phyloP scores from a whole-genome alignment of 1,284 basidiomycete species.

The Neonothopanus nambi region DNA sequence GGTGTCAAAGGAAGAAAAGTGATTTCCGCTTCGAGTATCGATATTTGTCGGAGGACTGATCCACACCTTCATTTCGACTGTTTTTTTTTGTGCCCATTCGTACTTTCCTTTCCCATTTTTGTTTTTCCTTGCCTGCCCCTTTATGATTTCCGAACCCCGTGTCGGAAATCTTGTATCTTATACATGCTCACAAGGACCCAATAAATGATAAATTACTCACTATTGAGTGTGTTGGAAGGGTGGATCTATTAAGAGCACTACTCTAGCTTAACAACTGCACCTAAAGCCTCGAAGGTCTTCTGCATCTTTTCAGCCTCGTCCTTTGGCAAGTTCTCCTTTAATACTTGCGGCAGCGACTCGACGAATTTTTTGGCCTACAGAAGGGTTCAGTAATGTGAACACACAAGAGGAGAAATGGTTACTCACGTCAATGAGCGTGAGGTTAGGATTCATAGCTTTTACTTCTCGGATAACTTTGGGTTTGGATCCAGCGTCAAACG shows the following conservation, averaged over 20 bases:
- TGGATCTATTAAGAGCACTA: slow-evolving; percentile 36
- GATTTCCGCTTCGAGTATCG: slow-evolving; percentile 97
- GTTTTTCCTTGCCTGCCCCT: not conserved
- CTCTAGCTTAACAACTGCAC: slow-evolving; percentile 86
- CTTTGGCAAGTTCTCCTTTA: slow-evolving; percentile 97
- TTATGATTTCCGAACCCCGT: slow-evolving; percentile 1
- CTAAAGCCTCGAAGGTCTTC: slow-evolving; percentile 86
- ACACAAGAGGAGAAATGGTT: slow-evolving; percentile 12
- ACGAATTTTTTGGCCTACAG: slow-evolving; percentile 98
- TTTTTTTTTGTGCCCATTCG: slow-evolving; percentile 17
- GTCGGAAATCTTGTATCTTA: slow-evolving; percentile 4
- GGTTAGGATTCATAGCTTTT: slow-evolving; percentile 91
- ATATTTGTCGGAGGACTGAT: slow-evolving; percentile 84
- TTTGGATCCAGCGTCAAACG: slow-evolving; percentile 88
- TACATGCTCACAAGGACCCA: too few relatives aligned
- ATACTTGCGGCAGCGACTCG: slow-evolving; percentile 89
- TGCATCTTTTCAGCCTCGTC: slow-evolving; percentile 98
- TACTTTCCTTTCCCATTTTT: slow-evolving; percentile 6
- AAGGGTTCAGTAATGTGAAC: slow-evolving; percentile 23
- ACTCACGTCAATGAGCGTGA: slow-evolving; percentile 94
- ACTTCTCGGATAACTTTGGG: slow-evolving; percentile 99
- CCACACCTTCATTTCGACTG: slow-evolving; percentile 5
- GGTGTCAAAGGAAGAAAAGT: slow-evolving; percentile 98
- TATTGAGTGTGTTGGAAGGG: too few relatives aligned
- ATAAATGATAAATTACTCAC: too few relatives aligned